Conservation (phyloP, 306 rosid species). For the Corylus heterophylla region DNA sequence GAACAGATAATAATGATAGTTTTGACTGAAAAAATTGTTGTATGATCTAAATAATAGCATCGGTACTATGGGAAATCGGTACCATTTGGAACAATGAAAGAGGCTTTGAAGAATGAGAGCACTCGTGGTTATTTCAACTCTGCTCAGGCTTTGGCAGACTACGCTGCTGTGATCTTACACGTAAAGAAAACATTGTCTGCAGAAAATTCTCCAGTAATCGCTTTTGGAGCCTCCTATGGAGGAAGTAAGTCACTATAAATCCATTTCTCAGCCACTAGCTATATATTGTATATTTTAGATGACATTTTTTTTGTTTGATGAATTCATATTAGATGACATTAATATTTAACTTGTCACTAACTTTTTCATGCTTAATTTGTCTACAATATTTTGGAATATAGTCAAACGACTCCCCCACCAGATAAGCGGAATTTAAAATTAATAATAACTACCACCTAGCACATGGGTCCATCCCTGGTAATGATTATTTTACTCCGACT, state of each 20-base stretch:
- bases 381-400: background rate
- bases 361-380: background rate
- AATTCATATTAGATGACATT: background rate
- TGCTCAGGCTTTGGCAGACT: constrained; percentile 63
- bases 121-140: constrained; percentile 49
- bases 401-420: too few relatives aligned
- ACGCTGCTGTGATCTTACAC: constrained; percentile 50
- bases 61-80: constrained; percentile 54
- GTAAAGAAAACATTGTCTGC: constrained; percentile 39
- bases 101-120: constrained; percentile 41
- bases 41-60: constrained; percentile 29
- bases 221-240: constrained; percentile 63
- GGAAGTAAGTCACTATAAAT: constrained; percentile 44
- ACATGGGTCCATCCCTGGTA: too few relatives aligned
- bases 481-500: too few relatives aligned
- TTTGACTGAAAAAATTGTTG: background rate
- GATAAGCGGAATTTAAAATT: too few relatives aligned
- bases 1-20: too few relatives aligned
- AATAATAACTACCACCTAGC: too few relatives aligned
- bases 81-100: constrained; percentile 40
- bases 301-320: too few relatives aligned
- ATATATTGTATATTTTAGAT: background rate
- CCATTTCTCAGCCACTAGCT: background rate
- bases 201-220: constrained; percentile 45
- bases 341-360: background rate